phyloP scores from a whole-genome alignment of 495 filamentous ascomycete genomes.

The Aspergillus affinis region DNA sequence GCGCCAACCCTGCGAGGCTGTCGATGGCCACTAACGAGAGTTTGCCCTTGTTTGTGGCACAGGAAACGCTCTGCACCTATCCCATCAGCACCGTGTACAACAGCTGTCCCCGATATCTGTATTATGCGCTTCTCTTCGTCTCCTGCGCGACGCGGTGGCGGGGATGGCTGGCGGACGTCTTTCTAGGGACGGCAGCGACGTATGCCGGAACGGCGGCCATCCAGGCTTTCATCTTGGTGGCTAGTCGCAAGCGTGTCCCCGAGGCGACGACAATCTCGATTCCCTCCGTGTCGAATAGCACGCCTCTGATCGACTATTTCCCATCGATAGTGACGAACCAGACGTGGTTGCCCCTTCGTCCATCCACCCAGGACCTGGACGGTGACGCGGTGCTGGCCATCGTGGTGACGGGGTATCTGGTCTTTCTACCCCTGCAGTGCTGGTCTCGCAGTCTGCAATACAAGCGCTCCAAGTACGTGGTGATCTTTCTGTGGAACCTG shows the following conservation, averaged over 20 bases:
- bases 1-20: not conserved
- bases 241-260: conserved; percentile 10
- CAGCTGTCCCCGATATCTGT: conserved; percentile 37
- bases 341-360: conserved; percentile 20
- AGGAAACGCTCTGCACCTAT: conserved; percentile 35
- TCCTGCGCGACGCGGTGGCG: conserved; percentile 35
- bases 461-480: conserved; percentile 24
- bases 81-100: conserved; percentile 39
- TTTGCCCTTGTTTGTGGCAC: conserved; percentile 33
- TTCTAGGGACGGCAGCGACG: conserved; percentile 33
- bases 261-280: conserved; percentile 23
- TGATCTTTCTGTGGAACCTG: conserved; percentile 34
- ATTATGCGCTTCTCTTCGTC: conserved; percentile 32
- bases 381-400: conserved; percentile 37
- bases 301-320: conserved; percentile 20
- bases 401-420: conserved; percentile 38
- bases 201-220: conserved; percentile 39
- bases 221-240: conserved; percentile 35
- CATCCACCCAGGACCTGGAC: conserved; percentile 33
- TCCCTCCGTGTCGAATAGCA: conserved; percentile 23
- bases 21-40: conserved; percentile 15
- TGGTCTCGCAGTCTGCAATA: conserved; percentile 33
- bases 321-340: conserved; percentile 27
- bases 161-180: conserved; percentile 35
- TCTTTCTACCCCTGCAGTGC: conserved; percentile 37